Evolutionary conservation across 192 early-diverging fungal genomes (phyloP), one percentile per base, ranked within the genome.

Genomic region (Gigaspora rosea): DNA sequence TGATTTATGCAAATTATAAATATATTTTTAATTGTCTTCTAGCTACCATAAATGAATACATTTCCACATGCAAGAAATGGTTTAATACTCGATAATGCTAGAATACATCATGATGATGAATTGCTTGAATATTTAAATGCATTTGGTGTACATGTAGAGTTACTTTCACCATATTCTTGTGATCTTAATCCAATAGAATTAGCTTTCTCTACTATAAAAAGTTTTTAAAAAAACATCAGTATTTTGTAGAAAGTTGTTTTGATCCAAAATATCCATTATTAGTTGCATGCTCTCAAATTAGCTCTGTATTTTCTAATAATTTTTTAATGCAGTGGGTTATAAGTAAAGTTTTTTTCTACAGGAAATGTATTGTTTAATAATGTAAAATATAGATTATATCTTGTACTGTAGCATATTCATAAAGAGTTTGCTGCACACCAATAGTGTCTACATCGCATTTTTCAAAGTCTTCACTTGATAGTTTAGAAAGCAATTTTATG

Each of bases 201-300:
- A 35, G 51, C 71, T 18, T 73, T 73, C 56, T 18, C 32, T 46
- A n/a, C n/a, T 35, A 73, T 73, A 10, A 73, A 73, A 59, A 36
- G 54, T 35, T 73, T 11, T 13, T 73, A 27, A 57, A 36, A 48
- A 56, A 35, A 22, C 16, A 73, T 73, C 6, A 20, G 18, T 46
- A 57, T 46, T 73, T 73, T 73, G 18, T 73, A 10, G 51, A 49
- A 20, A 52, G 16, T 35, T 49, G 48, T 16, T 52, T 50, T 7
- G 47, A 71, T 54, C 49, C 49, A 12, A 51, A 13, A 20, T 71
- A 71, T 32, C 49, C 68, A 50, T 52, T 71, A 52, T 32, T 71
- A 10, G 32, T 71, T 20, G 68, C 68, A 50, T 71, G 49, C 11
- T 10, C 8, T 27, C 68, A 71, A 54, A 71, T 71, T 71, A 71